phyloP scores from a whole-genome alignment of 2,329 filamentous ascomycete genomes.

The Harringtonia aguacate region DNA sequence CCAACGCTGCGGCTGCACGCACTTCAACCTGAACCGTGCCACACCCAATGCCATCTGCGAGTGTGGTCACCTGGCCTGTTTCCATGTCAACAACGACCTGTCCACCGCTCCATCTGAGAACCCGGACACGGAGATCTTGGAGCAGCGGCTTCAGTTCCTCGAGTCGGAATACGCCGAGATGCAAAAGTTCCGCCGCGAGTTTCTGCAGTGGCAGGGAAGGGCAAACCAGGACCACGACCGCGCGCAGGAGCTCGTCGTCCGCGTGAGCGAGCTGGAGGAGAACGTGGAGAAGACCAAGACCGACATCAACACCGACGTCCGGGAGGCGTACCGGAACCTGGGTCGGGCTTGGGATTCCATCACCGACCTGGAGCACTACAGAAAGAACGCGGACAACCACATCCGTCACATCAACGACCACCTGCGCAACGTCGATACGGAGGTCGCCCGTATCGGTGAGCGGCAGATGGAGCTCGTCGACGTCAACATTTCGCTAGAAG shows the following conservation, averaged over 20 bases:
- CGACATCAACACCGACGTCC: constrained; percentile 41
- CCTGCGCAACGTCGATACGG: constrained; percentile 27
- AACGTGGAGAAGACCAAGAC: constrained; percentile 39
- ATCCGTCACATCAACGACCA: constrained; percentile 29
- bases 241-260: constrained; percentile 26
- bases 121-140: constrained; percentile 37
- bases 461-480: constrained; percentile 37
- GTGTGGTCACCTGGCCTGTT: constrained; percentile 51
- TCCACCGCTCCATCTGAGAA: constrained; percentile 24
- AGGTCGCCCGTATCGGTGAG: constrained; percentile 33
- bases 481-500: constrained; percentile 40
- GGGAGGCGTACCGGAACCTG: constrained; percentile 43
- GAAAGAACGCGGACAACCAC: constrained; percentile 24
- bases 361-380: constrained; percentile 30
- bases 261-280: constrained; percentile 43
- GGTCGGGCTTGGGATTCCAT: constrained; percentile 43
- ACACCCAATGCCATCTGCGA: constrained; percentile 44
- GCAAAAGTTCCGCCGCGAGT: constrained; percentile 17
- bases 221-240: constrained; percentile 18
- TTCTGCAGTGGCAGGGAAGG: constrained; percentile 13
- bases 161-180: constrained; percentile 28
- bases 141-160: constrained; percentile 31
- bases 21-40: constrained; percentile 43
- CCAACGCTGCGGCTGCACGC: constrained; percentile 46
- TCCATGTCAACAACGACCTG: constrained; percentile 39